phyloP scores from a whole-genome alignment of 352 stramenopile genomes.

The Phytophthora kernoviae region DNA sequence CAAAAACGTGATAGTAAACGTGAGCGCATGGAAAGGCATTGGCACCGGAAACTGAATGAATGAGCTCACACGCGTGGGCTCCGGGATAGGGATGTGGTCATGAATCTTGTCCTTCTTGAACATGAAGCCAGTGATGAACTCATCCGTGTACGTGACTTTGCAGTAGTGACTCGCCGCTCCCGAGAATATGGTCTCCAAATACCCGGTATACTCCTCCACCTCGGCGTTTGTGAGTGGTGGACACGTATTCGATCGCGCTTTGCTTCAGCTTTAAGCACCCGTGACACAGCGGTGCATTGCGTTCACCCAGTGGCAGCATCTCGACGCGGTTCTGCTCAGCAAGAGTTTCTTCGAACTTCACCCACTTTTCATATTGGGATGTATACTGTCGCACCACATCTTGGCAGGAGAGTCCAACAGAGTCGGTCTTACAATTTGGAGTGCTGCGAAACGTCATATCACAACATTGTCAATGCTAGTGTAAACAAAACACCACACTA shows the following conservation, averaged over 20 bases:
- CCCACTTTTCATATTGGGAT: conserved; percentile 66
- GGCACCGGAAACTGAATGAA: conserved; percentile 90
- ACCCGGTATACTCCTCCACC: conserved; percentile 65
- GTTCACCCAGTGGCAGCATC: conserved; percentile 82
- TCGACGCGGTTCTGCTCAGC: conserved; percentile 82
- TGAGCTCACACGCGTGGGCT: conserved; percentile 84
- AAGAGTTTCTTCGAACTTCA: conserved; percentile 75
- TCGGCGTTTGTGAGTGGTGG: conserved; percentile 58
- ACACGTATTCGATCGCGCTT: conserved; percentile 79
- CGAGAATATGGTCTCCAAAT: conserved; percentile 88
- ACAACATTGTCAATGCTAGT: not conserved
- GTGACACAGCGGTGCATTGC: conserved; percentile 79
- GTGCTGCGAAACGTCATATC: conserved; percentile 40
- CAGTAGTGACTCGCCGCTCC: conserved; percentile 79
- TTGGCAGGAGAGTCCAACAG: conserved; percentile 66
- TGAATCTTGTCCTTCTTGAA: conserved; percentile 93
- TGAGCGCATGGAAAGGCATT: conserved; percentile 89
- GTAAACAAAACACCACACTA: conserved; percentile 3
- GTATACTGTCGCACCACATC: conserved; percentile 84
- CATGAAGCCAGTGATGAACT: conserved; percentile 88
- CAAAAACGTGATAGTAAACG: conserved; percentile 88
- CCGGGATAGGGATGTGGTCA: conserved; percentile 87
- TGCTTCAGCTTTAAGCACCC: conserved; percentile 85
- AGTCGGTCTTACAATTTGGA: conserved; percentile 65
- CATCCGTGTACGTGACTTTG: conserved; percentile 84